Evolutionary conservation across 2,329 filamentous ascomycete species (phyloP), one percentile per base, ranked within the genome.

Genomic region (Neonectria hederae): DNA sequence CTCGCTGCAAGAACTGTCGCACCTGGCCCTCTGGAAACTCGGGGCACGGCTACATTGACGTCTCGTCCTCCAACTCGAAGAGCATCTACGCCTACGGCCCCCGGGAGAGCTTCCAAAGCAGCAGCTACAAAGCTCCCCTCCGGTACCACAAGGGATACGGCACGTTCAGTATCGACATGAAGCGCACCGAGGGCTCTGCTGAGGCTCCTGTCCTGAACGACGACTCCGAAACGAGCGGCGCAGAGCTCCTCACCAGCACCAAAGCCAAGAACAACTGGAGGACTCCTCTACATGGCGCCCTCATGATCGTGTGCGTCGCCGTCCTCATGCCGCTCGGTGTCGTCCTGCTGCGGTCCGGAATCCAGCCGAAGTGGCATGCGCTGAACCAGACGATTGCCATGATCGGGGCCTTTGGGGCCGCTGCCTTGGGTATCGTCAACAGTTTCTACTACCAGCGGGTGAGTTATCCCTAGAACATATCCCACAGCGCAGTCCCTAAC

Each of bases 31-130:
- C 70, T 5, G 67, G 59, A 22, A 69, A 68, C 35, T 71, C 73
- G 22, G 64, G 63, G 30, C 75, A 76, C 53, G 84, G 84, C 40
- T 80, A 74, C 38, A 74, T 90, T 62, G 82, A 89, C 69, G 78
- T 85, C n/a, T 77, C 75, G n/a, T 83, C 80, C 54, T 78, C 76
- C 14, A 74, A 77, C 14, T 81, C 84, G 65, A 77, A 78, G 43
- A 87, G 85, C 76, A 84, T 89, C 59, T 90, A 83, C 72, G 88
- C 86, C 19, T 77, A 84, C 22, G 88, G 88, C 0, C 83, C 85
- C 5, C 69, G 73, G n/a, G 82, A 81, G 42, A 70, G 75, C 17
- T 76, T 83, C 26, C 73, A 76, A 22, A 84, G 80, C 59, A 77
- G 88, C 68, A 77, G 78, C 38, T 56, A 71, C 2, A 76, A 76